Conservation (phyloP, 1,284 basidiomycete species). For the Trichosporon coremiiforme region DNA sequence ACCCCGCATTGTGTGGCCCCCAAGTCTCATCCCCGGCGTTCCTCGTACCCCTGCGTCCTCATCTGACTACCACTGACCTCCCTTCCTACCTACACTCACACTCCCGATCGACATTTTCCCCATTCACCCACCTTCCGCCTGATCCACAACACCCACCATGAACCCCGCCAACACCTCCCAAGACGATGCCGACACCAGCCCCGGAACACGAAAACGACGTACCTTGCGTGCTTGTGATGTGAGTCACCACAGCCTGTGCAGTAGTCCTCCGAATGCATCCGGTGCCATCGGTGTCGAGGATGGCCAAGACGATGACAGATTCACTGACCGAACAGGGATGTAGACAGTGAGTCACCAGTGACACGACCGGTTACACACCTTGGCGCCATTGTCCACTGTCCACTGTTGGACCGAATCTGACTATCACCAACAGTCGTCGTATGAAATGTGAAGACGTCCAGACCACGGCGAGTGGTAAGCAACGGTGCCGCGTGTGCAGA, state of each 20-base stretch:
- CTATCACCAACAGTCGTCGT: constrained; percentile 30
- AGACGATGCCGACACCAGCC: background rate
- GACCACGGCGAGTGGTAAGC: constrained; percentile 16
- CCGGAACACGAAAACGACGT: background rate
- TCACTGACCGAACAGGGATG: constrained; percentile 28
- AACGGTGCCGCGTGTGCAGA: constrained; percentile 36
- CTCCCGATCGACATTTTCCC: background rate
- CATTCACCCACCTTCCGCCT: constrained; percentile 18
- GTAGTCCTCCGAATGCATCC: background rate
- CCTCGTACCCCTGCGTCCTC: background rate
- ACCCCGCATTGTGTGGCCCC: background rate
- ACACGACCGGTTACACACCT: constrained; percentile 5
- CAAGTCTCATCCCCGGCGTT: too few relatives aligned
- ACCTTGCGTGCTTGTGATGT: constrained; percentile 17
- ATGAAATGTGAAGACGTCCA: constrained; percentile 39
- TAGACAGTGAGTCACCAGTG: constrained; percentile 29
- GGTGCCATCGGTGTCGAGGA: background rate
- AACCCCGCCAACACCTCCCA: background rate
- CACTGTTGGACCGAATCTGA: background rate
- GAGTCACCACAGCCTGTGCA: background rate
- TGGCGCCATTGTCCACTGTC: background rate
- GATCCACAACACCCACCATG: background rate
- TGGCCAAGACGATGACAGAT: background rate
- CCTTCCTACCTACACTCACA: background rate
- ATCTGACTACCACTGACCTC: background rate